Evolutionary conservation across 179 eudicot genomes (phyloP), one percentile per base, ranked within the genome.

Genomic region (Spergularia azorica): DNA sequence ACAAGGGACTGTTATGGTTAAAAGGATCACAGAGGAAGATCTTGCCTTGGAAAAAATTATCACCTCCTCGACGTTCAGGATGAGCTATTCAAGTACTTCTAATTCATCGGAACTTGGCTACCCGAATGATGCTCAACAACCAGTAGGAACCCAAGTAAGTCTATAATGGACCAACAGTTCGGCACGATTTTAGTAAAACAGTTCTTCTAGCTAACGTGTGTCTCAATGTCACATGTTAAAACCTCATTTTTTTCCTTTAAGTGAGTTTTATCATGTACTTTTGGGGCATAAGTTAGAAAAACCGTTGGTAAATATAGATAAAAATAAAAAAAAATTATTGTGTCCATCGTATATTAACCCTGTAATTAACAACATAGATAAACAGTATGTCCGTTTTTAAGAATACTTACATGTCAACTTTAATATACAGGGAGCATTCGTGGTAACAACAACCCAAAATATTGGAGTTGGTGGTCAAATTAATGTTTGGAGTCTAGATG

Each of bases 11-110:
- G 86, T 83, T 21, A 67, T 71, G 14, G 46, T 80, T 4, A 77
- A 55, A 74, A 77, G 86, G 70, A 52, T 77, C 5, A 75, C 55
- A 21, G 63, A 64, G 48, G 71, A 80, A 20, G 86, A 83, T 51
- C 66, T 71, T 56, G 20, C 46, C 11, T 36, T 76, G 67, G 46
- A 20, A 5, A 79, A 79, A 66, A 26, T 6, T 0, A 15, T 64
- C 39, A 1, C 39, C 26, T 41, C 76, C 0, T 39, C 66, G 17
- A 9, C 9, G 2, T n/a, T 51, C 0, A 41, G 41, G 55, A 75
- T 0, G 11, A 55, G 14, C 15, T 17, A 18, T 21, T n/a, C 51
- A 48, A 64, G 20, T 36, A 11, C 39, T 0, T 55, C 12, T 39
- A 39, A 15, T 14, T 56, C 20, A 16, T 36, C 39, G 39, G 50